Conservation (phyloP, 176 grass and related monocot genomes). For the Juncus effusus region DNA sequence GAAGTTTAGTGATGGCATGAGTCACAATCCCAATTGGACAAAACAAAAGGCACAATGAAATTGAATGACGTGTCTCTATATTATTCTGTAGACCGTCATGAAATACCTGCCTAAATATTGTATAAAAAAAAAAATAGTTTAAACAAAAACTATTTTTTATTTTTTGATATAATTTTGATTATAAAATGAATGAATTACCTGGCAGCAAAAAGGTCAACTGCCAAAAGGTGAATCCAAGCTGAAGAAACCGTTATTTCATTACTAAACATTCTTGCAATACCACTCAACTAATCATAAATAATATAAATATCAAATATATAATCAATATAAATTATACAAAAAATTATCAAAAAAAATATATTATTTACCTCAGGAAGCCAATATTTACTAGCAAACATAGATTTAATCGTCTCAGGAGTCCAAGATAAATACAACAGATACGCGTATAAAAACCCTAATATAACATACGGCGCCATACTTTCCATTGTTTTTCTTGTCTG, state of each 20-base stretch:
- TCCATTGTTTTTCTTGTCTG: slow-evolving; percentile 83
- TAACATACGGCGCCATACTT: slow-evolving; percentile 69
- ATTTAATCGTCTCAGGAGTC: slow-evolving; percentile 69
- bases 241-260: slow-evolving; percentile 92
- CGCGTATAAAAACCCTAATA: slow-evolving; percentile 64
- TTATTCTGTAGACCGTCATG: slow-evolving; percentile 86
- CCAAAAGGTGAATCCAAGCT: slow-evolving; percentile 97
- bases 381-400: slow-evolving; percentile 95
- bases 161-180: not conserved
- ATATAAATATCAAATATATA: not conserved
- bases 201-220: slow-evolving; percentile 83
- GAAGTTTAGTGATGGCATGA: slow-evolving; percentile 61
- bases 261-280: slow-evolving; percentile 75
- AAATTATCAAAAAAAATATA: not conserved
- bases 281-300: slow-evolving; percentile 39
- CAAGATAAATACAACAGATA: slow-evolving; percentile 90
- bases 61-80: slow-evolving; percentile 77
- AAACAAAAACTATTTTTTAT: not conserved
- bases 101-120: slow-evolving; percentile 76
- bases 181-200: slow-evolving; percentile 33
- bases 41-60: slow-evolving; percentile 85
- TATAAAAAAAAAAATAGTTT: not conserved
- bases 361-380: slow-evolving; percentile 77
- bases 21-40: slow-evolving; percentile 71
- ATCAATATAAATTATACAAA: not conserved